phyloP scores from a whole-genome alignment of 1,139 yeast species.

The Saccharomyces pastorianus region DNA sequence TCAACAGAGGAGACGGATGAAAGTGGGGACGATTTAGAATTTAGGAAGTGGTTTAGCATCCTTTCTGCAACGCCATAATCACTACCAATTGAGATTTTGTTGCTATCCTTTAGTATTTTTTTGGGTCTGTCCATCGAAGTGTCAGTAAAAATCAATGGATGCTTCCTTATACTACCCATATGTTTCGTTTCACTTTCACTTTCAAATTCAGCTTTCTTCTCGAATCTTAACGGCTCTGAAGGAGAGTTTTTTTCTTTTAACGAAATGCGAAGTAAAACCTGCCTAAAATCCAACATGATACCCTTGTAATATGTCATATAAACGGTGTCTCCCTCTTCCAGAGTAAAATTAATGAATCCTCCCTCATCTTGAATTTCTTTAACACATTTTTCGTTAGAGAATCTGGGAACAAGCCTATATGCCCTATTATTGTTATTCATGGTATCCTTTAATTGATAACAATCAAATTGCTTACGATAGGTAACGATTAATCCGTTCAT shows the following conservation, averaged over 20 bases:
- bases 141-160: background rate
- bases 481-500: constrained; percentile 32
- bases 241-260: background rate
- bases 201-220: background rate
- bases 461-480: constrained; percentile 24
- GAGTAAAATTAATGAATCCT: constrained; percentile 40
- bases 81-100: background rate
- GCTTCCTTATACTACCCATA: background rate
- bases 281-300: constrained; percentile 49
- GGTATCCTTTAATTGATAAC: constrained; percentile 12
- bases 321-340: constrained; percentile 48
- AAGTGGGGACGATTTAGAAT: background rate
- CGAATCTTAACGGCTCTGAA: background rate
- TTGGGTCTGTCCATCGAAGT: background rate
- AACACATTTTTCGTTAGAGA: background rate
- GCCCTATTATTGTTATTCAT: constrained; percentile 9
- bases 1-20: background rate
- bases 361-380: constrained; percentile 8
- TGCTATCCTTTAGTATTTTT: background rate
- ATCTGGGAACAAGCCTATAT: background rate
- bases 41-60: background rate
- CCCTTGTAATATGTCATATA: constrained; percentile 48
- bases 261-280: constrained; percentile 13
- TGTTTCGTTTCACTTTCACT: background rate
- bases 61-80: background rate